Percentiles rank a stretch among this genome's conserved stretches.
Conservation (phyloP, 1,284 basidiomycete species). For the Taiwanofungus camphoratus region DNA sequence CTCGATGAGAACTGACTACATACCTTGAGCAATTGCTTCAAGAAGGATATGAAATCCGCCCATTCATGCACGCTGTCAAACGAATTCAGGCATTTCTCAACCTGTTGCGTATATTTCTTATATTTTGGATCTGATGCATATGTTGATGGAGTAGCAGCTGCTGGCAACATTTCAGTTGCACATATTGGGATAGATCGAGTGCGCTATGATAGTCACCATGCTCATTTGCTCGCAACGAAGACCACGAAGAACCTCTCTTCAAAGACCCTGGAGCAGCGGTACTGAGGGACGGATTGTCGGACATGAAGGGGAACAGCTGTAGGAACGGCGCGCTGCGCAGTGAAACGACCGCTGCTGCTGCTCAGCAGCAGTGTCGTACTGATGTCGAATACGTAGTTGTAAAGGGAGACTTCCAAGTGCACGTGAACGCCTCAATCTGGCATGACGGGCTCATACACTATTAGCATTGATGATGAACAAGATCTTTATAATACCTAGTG, state of each 20-base stretch:
- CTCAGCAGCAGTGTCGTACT: too few species aligned
- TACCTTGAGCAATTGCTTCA: slow-evolving; percentile 93
- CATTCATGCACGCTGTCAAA: slow-evolving; percentile 98
- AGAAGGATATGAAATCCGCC: slow-evolving; percentile 98
- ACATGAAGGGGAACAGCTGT: slow-evolving; percentile 11
- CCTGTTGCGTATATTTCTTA: slow-evolving; percentile 88
- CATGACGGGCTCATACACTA: not conserved
- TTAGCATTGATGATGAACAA: not conserved
- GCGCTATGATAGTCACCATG: slow-evolving; percentile 13
- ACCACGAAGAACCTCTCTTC: slow-evolving; percentile 15
- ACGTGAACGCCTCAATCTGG: not conserved
- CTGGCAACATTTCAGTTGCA: not conserved
- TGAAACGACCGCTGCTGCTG: slow-evolving; percentile 2
- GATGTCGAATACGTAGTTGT: slow-evolving; percentile 5
- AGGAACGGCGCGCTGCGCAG: not conserved
- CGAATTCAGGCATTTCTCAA: slow-evolving; percentile 88
- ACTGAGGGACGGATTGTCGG: slow-evolving; percentile 16
- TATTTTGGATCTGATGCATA: slow-evolving; percentile 86
- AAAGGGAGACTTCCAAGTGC: slow-evolving; percentile 5
- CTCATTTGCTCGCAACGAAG: slow-evolving; percentile 16
- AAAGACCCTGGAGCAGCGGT: slow-evolving; percentile 11
- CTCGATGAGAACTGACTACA: slow-evolving; percentile 17
- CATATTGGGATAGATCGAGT: not conserved
- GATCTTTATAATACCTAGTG: too few species aligned
- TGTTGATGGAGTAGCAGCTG: slow-evolving; percentile 30